phyloP scores from a whole-genome alignment of 768 basidiomycete genomes.

The Amanita rubescens region DNA sequence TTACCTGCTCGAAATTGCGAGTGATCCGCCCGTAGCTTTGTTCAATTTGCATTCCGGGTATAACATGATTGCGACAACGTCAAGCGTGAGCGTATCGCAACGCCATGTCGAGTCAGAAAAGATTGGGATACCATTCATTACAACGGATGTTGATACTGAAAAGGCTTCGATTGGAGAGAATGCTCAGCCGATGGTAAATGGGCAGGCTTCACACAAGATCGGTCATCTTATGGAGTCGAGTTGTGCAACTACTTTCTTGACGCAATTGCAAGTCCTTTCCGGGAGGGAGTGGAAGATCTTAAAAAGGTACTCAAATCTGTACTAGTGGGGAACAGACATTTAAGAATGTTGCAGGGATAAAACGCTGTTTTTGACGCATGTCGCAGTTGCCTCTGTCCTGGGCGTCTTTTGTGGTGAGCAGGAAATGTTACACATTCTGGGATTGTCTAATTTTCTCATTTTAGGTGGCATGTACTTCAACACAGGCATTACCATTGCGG shows the following conservation, averaged over 20 bases:
- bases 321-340: not conserved
- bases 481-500: conserved; percentile 75
- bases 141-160: not conserved
- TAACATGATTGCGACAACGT: conserved; percentile 2
- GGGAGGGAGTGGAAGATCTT: conserved; percentile 85
- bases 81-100: not conserved
- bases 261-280: conserved; percentile 77
- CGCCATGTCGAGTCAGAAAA: conserved; percentile 7
- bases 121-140: not conserved
- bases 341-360: conserved; percentile 53
- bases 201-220: not conserved
- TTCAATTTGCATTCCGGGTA: conserved; percentile 24
- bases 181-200: not conserved
- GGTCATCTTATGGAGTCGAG: conserved; percentile 13
- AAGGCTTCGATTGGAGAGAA: not conserved
- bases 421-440: not conserved
- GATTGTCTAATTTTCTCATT: not conserved
- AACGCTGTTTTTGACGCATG: conserved; percentile 75
- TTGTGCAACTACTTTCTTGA: conserved; percentile 79
- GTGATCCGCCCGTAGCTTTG: conserved; percentile 45
- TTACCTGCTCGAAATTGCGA: conserved; percentile 84
- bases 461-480: conserved; percentile 82
- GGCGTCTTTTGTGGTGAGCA: conserved; percentile 79
- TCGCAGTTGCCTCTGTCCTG: conserved; percentile 58
- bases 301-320: conserved; percentile 36